Conservation (phyloP, 306 rosid species). For the Acmispon strigosus region DNA sequence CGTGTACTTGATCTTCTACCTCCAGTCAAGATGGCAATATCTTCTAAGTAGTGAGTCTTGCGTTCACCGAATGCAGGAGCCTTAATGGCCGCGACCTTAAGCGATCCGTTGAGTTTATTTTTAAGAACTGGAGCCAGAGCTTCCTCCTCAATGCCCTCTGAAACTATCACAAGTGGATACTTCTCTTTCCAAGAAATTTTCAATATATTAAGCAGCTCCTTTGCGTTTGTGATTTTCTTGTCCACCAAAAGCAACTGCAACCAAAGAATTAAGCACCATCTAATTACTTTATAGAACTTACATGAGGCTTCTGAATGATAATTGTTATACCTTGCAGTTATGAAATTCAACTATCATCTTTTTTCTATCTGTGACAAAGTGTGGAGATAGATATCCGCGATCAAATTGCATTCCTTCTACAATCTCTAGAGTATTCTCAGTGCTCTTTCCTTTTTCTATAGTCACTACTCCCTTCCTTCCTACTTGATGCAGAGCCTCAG, state of each 20-base stretch:
- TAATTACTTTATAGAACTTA: conserved; percentile 29
- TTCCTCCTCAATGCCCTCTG: conserved; percentile 79
- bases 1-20: conserved; percentile 45
- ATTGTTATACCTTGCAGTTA: conserved; percentile 67
- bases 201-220: conserved; percentile 72
- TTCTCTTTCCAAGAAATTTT: conserved; percentile 76
- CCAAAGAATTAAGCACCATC: conserved; percentile 26
- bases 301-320: neutral
- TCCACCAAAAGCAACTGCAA: conserved; percentile 87
- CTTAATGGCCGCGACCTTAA: conserved; percentile 80
- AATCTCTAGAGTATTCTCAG: conserved; percentile 58
- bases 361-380: conserved; percentile 65
- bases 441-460: conserved; percentile 65
- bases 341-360: conserved; percentile 75
- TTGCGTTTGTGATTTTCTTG: conserved; percentile 62
- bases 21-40: conserved; percentile 92
- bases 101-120: conserved; percentile 77
- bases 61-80: conserved; percentile 96
- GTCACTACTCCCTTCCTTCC: conserved; percentile 78
- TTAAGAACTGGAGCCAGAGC: conserved; percentile 85
- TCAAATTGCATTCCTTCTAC: conserved; percentile 97
- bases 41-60: conserved; percentile 81
- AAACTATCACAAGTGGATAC: conserved; percentile 72
- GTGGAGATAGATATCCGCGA: conserved; percentile 78
- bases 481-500: conserved; percentile 67